Conservation (phyloP, 345 rosid genomes). For the Isatis tinctoria region DNA sequence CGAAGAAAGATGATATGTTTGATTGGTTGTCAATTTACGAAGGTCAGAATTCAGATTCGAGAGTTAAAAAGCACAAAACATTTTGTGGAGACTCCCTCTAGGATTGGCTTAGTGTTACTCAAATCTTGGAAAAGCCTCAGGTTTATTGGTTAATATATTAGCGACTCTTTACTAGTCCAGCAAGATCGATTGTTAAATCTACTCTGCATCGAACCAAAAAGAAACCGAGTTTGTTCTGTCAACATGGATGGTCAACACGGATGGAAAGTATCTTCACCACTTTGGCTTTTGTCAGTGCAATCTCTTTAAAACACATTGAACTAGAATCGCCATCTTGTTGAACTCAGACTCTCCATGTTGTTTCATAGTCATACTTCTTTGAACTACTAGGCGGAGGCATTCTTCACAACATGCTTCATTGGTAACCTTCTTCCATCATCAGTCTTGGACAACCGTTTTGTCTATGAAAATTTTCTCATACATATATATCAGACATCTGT, state of each 20-base stretch:
- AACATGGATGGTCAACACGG: not conserved
- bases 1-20: slow-evolving; percentile 34
- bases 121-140: slow-evolving; percentile 20
- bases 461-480: no score
- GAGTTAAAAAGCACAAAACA: slow-evolving; percentile 47
- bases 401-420: no score
- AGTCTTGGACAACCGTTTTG: no score
- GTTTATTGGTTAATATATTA: slow-evolving; percentile 16
- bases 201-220: not conserved
- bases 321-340: not conserved
- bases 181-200: not conserved
- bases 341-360: no score
- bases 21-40: slow-evolving; percentile 36
- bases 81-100: slow-evolving; percentile 35
- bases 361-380: no score
- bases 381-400: no score
- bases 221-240: not conserved
- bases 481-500: no score
- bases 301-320: not conserved
- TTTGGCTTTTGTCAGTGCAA: not conserved
- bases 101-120: slow-evolving; percentile 8
- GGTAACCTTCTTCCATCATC: no score
- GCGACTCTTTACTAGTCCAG: slow-evolving; percentile 10
- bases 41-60: slow-evolving; percentile 35
- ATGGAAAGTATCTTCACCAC: not conserved